Conservation (phyloP, 2,329 filamentous ascomycete genomes). For the Emmonsia crescens region DNA sequence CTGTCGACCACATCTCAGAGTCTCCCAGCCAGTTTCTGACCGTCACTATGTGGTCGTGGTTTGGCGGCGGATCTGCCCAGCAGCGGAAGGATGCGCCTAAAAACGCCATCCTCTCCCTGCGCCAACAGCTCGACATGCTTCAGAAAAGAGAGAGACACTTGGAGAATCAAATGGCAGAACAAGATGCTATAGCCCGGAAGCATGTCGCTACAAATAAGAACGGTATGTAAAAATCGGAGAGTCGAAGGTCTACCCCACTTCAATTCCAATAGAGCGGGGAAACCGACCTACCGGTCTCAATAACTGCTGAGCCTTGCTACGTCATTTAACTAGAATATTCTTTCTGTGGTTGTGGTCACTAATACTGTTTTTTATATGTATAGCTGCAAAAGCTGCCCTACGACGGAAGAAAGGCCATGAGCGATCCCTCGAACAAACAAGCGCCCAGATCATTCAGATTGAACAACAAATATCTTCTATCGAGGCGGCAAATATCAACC, state of each 20-base stretch:
- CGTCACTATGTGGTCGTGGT: slow-evolving; percentile 67
- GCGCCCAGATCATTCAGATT: slow-evolving; percentile 77
- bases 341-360: background rate
- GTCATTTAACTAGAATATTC: background rate
- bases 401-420: slow-evolving; percentile 92
- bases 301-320: background rate
- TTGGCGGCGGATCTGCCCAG: slow-evolving; percentile 70
- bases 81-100: slow-evolving; percentile 91
- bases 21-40: background rate
- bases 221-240: slow-evolving; percentile 46
- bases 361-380: slow-evolving; percentile 11
- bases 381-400: slow-evolving; percentile 81
- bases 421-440: slow-evolving; percentile 81
- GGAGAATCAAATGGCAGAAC: slow-evolving; percentile 84
- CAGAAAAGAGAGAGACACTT: slow-evolving; percentile 92
- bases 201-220: slow-evolving; percentile 82
- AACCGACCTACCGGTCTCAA: background rate
- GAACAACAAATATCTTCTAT: slow-evolving; percentile 95
- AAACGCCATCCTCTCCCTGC: slow-evolving; percentile 83
- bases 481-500: slow-evolving; percentile 97
- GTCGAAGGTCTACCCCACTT: background rate
- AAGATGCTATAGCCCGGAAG: slow-evolving; percentile 80
- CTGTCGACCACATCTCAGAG: slow-evolving; percentile 3
- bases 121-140: slow-evolving; percentile 90
- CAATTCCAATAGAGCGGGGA: background rate